Percentiles rank a stretch among this genome's conserved stretches.
Conservation (phyloP, 75 land plant genomes). For the Cupressus sempervirens region DNA sequence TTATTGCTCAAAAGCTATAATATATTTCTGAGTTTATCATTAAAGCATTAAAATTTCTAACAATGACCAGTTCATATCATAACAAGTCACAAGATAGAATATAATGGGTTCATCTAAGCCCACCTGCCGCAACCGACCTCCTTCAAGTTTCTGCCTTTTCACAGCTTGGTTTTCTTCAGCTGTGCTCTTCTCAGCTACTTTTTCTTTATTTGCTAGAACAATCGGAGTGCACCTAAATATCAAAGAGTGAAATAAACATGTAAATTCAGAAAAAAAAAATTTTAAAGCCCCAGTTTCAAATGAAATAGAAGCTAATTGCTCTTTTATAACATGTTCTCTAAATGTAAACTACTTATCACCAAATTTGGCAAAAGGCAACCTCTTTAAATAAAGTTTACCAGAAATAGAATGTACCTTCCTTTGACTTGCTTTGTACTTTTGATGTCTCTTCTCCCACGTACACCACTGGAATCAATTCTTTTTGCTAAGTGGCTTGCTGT, state of each 20-base stretch:
- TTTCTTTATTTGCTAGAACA: slow-evolving; percentile 11
- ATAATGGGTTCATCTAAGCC: background rate
- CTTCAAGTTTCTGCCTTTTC: slow-evolving; percentile 84
- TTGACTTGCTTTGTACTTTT: slow-evolving; percentile 4
- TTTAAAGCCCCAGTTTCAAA: background rate
- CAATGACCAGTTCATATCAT: background rate
- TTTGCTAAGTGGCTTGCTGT: slow-evolving; percentile 71
- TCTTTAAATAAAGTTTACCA: slow-evolving; percentile 9
- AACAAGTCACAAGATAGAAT: background rate
- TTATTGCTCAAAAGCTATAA: background rate
- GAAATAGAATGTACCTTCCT: slow-evolving; percentile 13
- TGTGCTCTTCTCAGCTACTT: slow-evolving; percentile 11
- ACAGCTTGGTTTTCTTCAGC: slow-evolving; percentile 29
- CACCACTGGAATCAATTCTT: slow-evolving; percentile 8
- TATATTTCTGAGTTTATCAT: background rate
- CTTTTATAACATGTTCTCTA: no score
- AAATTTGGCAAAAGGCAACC: slow-evolving; percentile 12
- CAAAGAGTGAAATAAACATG: background rate
- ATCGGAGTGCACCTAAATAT: background rate
- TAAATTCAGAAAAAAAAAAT: background rate
- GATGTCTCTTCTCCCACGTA: slow-evolving; percentile 18
- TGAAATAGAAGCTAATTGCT: background rate
- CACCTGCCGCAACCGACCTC: slow-evolving; percentile 50
- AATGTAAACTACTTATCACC: background rate
- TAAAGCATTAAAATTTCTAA: background rate